These are phyloP conservation scores for Russula griseocarnosa DNA, from an alignment of 768 basidiomycete genomes.

Conservation along the genomic window DNA sequence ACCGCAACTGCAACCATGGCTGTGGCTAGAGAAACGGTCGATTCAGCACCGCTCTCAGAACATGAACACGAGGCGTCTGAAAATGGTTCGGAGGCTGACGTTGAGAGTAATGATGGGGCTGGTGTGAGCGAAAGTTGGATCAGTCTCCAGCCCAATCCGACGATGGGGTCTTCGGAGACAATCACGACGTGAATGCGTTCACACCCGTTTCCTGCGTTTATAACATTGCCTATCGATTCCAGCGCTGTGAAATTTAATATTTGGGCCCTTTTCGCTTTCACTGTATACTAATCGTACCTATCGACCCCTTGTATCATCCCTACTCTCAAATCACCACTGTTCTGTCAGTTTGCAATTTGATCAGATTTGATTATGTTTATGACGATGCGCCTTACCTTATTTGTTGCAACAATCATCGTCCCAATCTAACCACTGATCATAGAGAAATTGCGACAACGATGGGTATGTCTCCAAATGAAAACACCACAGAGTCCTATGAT, in stretches of 20 bases:
- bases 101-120: constrained; percentile 58
- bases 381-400: too few species aligned
- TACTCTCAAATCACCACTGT: not conserved
- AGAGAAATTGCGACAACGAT: not conserved
- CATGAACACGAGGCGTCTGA: constrained; percentile 39
- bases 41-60: constrained; percentile 28
- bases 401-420: too few species aligned
- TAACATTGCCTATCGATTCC: not conserved
- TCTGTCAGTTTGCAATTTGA: not conserved
- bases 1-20: not conserved
- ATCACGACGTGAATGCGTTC: not conserved
- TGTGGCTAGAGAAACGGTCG: constrained; percentile 11
- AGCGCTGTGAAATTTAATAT: not conserved
- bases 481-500: not conserved
- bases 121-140: constrained; percentile 67
- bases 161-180: constrained; percentile 3
- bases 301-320: constrained; percentile 7
- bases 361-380: not conserved
- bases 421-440: not conserved
- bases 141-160: constrained; percentile 41
- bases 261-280: constrained; percentile 1
- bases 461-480: constrained; percentile 12
- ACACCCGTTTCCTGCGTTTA: not conserved
- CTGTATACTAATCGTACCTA: constrained; percentile 16
- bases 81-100: constrained; percentile 60